These are phyloP conservation scores for Eutrema japonicum DNA, from an alignment of 345 rosid genomes.

Conservation along the genomic window DNA sequence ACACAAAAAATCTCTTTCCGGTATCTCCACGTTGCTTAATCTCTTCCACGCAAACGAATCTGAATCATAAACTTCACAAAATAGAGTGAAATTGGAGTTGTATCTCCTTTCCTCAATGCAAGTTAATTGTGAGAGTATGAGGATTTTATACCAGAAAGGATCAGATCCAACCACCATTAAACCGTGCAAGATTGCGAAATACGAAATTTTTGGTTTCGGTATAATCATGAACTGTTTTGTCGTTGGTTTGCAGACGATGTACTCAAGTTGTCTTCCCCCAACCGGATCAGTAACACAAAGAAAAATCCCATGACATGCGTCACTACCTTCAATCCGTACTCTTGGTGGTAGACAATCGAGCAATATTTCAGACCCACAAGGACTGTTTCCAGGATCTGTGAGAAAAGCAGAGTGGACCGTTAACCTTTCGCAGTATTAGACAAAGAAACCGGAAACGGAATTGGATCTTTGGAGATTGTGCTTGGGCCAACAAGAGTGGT, in stretches of 20 bases:
- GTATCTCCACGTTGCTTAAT: not conserved
- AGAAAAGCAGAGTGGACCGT: not conserved
- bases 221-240: constrained; percentile 17
- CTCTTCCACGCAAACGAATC: constrained; percentile 24
- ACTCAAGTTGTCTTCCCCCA: not conserved
- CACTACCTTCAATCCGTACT: constrained; percentile 19
- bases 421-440: not conserved
- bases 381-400: not conserved
- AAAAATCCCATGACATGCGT: constrained; percentile 31
- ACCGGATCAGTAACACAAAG: constrained; percentile 24
- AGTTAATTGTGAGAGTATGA: constrained; percentile 15
- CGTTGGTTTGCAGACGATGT: constrained; percentile 30
- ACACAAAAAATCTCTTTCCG: not conserved
- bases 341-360: constrained; percentile 19
- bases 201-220: constrained; percentile 28
- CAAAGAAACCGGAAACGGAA: constrained; percentile 25
- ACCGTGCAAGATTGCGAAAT: not conserved
- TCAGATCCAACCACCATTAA: constrained; percentile 13
- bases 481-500: too few species aligned
- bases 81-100: not conserved
- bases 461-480: constrained; percentile 8
- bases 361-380: not conserved
- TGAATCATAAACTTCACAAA: constrained; percentile 33
- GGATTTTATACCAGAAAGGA: constrained; percentile 25
- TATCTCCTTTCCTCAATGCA: not conserved